These are phyloP conservation scores for Fonsecaea nubica DNA, from an alignment of 2,329 filamentous ascomycete species.

Conservation along the genomic window DNA sequence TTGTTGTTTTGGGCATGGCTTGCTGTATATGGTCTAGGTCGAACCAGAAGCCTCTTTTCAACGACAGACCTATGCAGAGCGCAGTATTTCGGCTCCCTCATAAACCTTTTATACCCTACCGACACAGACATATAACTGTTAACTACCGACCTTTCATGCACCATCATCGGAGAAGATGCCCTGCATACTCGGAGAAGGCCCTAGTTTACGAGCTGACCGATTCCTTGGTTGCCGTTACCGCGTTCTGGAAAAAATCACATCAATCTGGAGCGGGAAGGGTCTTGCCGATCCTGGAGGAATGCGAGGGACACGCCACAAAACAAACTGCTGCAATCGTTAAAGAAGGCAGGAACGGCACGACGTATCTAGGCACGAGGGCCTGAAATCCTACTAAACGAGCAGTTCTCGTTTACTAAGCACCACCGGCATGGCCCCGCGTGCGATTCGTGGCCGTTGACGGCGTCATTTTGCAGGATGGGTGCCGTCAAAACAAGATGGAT, in stretches of 20 bases:
- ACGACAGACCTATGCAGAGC: background rate
- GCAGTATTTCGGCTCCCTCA: background rate
- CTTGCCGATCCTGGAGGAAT: background rate
- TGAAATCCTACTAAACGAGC: background rate
- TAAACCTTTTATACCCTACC: constrained; percentile 6
- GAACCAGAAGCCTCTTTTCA: background rate
- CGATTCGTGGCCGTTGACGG: background rate
- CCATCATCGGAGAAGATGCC: background rate
- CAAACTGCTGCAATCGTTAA: background rate
- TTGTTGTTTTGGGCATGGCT: constrained; percentile 12
- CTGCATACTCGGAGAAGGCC: background rate
- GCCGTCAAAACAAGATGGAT: background rate
- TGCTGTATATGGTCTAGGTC: background rate
- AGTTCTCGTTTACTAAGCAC: constrained; percentile 3
- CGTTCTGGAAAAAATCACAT: background rate
- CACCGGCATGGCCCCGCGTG: background rate
- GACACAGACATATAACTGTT: background rate
- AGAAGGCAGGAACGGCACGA: background rate
- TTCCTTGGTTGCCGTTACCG: background rate
- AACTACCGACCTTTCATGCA: background rate
- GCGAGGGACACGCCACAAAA: background rate
- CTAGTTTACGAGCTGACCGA: background rate
- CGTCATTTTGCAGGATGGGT: background rate
- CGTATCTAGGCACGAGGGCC: background rate
- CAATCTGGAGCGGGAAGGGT: background rate